These are phyloP conservation scores for Arthromyces matolae DNA, from an alignment of 768 basidiomycete species.

Conservation along the genomic window DNA sequence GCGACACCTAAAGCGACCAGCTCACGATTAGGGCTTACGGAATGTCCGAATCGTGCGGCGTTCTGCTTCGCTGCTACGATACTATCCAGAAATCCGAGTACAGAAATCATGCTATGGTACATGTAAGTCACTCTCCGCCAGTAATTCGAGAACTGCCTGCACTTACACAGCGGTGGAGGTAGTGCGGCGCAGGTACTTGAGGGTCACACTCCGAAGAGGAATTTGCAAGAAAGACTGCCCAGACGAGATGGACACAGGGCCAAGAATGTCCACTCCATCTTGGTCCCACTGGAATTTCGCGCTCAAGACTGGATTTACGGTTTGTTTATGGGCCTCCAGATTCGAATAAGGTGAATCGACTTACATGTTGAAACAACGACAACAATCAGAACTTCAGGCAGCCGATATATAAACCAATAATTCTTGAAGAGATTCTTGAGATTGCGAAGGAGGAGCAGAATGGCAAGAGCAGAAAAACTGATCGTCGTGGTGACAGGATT, in stretches of 20 bases:
- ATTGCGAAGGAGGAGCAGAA: constrained; percentile 59
- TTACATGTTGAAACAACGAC: constrained; percentile 80
- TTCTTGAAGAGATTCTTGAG: constrained; percentile 57
- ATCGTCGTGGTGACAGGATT: constrained; percentile 71
- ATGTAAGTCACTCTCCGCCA: not conserved
- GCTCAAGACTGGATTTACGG: constrained; percentile 55
- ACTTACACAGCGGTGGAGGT: constrained; percentile 79
- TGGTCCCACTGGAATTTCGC: constrained; percentile 68
- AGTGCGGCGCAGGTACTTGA: constrained; percentile 69
- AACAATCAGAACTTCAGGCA: constrained; percentile 89
- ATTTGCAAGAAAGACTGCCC: constrained; percentile 64
- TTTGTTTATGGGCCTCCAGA: not conserved
- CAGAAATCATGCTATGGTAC: constrained; percentile 57
- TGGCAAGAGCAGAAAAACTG: constrained; percentile 64
- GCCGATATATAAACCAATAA: constrained; percentile 67
- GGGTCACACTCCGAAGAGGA: constrained; percentile 58
- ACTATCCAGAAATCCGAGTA: constrained; percentile 91
- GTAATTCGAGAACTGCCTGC: constrained; percentile 8
- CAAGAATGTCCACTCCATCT: constrained; percentile 80
- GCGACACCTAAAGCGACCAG: constrained; percentile 88
- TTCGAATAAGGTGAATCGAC: constrained; percentile 22
- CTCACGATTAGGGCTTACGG: constrained; percentile 92
- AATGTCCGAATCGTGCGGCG: constrained; percentile 76
- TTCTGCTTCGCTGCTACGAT: constrained; percentile 96
- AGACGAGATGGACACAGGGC: constrained; percentile 63